Evolutionary conservation across 768 basidiomycete genomes (phyloP).

Genomic region (Mycena galericulata): DNA sequence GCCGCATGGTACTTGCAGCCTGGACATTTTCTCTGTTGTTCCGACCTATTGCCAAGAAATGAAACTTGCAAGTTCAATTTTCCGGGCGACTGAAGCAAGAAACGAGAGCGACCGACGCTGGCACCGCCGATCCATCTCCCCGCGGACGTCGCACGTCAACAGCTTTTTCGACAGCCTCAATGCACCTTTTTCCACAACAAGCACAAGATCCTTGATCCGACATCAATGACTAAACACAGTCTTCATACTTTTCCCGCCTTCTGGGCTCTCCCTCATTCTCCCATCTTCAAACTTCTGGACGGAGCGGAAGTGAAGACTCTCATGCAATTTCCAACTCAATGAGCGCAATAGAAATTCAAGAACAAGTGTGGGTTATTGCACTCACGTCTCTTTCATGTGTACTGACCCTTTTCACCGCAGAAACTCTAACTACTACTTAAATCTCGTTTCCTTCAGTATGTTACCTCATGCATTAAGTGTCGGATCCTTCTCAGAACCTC

Average conservation of each 20-base stretch:
- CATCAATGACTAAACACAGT: no score
- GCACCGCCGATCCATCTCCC: no score
- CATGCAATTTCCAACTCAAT: constrained; percentile 22
- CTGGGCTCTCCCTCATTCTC: neutral
- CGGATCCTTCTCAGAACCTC: neutral
- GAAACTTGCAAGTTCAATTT: no score
- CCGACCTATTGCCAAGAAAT: no score
- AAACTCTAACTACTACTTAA: constrained; percentile 21
- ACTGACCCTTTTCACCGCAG: neutral
- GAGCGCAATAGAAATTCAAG: constrained; percentile 13
- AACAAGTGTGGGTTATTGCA: neutral
- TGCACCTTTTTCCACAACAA: no score
- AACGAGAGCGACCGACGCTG: no score
- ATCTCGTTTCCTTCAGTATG: constrained; percentile 16
- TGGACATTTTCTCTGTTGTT: no score
- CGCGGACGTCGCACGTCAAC: no score
- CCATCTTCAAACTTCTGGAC: neutral
- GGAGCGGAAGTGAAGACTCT: neutral
- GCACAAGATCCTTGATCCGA: no score
- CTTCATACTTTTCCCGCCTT: neutral
- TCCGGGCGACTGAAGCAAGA: no score
- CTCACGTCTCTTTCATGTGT: neutral
- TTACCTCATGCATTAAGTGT: neutral
- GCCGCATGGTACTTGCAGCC: no score
- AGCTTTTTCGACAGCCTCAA: no score